These are phyloP conservation scores for Tricharina praecox DNA, from an alignment of 495 filamentous ascomycete species.

Conservation along the genomic window DNA sequence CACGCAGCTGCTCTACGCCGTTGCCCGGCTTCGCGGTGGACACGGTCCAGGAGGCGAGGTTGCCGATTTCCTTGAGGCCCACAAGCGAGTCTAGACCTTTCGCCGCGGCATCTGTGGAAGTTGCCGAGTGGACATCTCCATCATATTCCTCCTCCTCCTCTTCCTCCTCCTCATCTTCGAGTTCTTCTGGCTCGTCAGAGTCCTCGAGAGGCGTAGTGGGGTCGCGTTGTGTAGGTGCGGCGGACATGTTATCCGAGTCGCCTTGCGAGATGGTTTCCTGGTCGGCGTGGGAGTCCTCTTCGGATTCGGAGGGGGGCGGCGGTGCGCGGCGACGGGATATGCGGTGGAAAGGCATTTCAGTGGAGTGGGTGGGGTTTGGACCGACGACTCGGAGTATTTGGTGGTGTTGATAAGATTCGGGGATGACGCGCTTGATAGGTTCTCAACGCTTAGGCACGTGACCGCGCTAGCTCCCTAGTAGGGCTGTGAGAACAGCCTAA, in stretches of 20 bases:
- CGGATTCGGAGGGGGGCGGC: not conserved
- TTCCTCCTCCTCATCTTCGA: conserved; percentile 13
- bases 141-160: conserved; percentile 24
- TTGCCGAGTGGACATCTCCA: conserved; percentile 18
- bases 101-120: not conserved
- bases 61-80: conserved; percentile 77
- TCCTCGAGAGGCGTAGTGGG: not conserved
- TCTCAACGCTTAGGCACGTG: too few relatives aligned
- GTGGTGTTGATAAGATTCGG: too few relatives aligned
- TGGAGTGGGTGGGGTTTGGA: too few relatives aligned
- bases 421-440: too few relatives aligned
- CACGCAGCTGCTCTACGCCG: conserved; percentile 67
- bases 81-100: conserved; percentile 3
- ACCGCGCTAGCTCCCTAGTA: too few relatives aligned
- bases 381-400: too few relatives aligned
- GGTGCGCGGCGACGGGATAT: not conserved
- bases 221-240: not conserved
- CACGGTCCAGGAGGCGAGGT: conserved; percentile 84
- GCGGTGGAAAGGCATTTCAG: too few relatives aligned
- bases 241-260: not conserved
- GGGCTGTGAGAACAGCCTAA: too few relatives aligned
- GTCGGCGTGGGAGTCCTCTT: not conserved
- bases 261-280: not conserved
- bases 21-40: conserved; percentile 82
- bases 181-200: conserved; percentile 14